Base-by-base conservation (phyloP, 108 stramenopile genomes). In the Discostella pseudostelligera region DNA sequence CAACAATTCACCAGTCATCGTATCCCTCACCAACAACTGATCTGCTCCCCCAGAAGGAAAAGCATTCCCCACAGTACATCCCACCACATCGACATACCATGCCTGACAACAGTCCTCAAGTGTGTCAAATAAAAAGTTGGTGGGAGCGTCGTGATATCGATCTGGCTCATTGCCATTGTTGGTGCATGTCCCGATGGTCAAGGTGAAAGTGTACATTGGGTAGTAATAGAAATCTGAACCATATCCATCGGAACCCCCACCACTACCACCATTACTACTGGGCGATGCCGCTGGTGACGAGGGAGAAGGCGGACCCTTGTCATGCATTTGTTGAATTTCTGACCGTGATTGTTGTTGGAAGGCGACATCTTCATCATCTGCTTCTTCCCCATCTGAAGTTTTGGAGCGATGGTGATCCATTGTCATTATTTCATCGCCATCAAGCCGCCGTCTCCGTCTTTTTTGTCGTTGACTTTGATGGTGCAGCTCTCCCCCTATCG, bases 81-180 rank as follows among this genome's bases (percentile, higher is more conserved):
- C 70, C 1, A 16, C 53, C 39, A 12, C 28, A 62, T 56, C 43
- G 10, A 32, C 36, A 37, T 54, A 70, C 70, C 70, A 70, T 12
- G n/a, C 70, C 8, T 36, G 3, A 42, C 70, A 70, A 26, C 70
- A 70, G 0, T 32, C 60, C 19, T 28, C 48, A 21, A 55, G 25
- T 2, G 50, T 39, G 12, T 13, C 24, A 28, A 45, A 70, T 17
- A 59, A 42, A 43, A 70, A 55, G 59, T 39, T 26, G 46, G n/a
- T 25, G 44, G 66, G 2, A 36, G 28, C 12, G 12, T 8, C 12
- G 32, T 21, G 13, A 20, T 45, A 47, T 14, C 37, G 1, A 13
- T 28, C 54, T 25, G 56, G 54, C 39, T 67, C 51, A 20, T 12
- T 16, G 1, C 56, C 66, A 40, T 57, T 56, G 66, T 47, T 45